Percentiles rank a stretch among this genome's conserved stretches.
Evolutionary conservation across 129 eudicot species (phyloP).

Genomic region (Kitagawia praeruptora): DNA sequence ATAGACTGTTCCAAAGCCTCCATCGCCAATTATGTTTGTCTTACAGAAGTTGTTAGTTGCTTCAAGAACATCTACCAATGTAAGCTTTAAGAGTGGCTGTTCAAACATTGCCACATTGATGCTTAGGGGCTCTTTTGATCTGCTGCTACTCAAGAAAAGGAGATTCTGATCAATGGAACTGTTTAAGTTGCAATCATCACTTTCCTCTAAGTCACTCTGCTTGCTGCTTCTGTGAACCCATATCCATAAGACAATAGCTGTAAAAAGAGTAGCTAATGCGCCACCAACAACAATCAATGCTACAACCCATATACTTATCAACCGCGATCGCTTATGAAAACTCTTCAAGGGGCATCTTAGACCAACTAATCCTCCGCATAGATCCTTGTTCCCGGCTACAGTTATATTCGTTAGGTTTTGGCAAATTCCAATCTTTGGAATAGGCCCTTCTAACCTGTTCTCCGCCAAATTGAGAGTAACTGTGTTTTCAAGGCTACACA

Average conservation of each 20-base stretch:
- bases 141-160: slow-evolving; percentile 64
- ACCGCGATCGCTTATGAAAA: slow-evolving; percentile 24
- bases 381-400: slow-evolving; percentile 46
- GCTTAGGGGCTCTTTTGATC: slow-evolving; percentile 73
- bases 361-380: slow-evolving; percentile 56
- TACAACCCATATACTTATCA: slow-evolving; percentile 37
- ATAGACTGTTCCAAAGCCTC: slow-evolving; percentile 84
- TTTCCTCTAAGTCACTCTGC: slow-evolving; percentile 31
- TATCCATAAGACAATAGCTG: slow-evolving; percentile 30
- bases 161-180: slow-evolving; percentile 48
- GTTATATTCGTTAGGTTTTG: slow-evolving; percentile 31
- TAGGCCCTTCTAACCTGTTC: slow-evolving; percentile 53
- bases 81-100: slow-evolving; percentile 57
- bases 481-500: slow-evolving; percentile 36
- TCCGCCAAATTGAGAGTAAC: slow-evolving; percentile 33
- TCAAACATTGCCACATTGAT: slow-evolving; percentile 80
- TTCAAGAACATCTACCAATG: slow-evolving; percentile 57
- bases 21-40: slow-evolving; percentile 64
- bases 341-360: slow-evolving; percentile 37
- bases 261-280: slow-evolving; percentile 21
- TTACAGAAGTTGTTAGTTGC: slow-evolving; percentile 74
- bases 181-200: slow-evolving; percentile 30
- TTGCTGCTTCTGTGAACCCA: slow-evolving; percentile 26
- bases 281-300: slow-evolving; percentile 25
- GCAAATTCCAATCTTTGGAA: slow-evolving; percentile 56